Conservation (phyloP, 225 moss, liverwort and hornwort genomes). For the Polytrichum commune region DNA sequence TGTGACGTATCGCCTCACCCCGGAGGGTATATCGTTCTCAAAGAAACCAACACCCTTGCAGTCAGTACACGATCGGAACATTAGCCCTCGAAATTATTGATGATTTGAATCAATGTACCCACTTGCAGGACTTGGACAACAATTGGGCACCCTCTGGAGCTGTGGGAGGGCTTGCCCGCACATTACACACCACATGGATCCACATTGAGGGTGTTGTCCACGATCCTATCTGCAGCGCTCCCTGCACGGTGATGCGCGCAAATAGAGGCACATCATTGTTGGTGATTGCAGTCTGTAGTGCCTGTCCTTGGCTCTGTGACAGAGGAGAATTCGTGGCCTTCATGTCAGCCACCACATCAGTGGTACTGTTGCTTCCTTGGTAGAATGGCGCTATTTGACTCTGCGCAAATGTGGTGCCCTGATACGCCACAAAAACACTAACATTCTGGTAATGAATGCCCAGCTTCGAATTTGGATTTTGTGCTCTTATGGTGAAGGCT, state of each 20-base stretch:
- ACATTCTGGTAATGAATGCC: conserved; percentile 46
- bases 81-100: too few relatives aligned
- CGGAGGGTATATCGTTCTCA: too few relatives aligned
- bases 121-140: conserved; percentile 37
- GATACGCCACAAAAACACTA: conserved; percentile 22
- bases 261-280: conserved; percentile 30
- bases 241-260: conserved; percentile 22
- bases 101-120: conserved; percentile 20
- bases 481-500: conserved; percentile 34
- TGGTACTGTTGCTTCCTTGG: conserved; percentile 27
- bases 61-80: too few relatives aligned
- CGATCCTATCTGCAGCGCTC: conserved; percentile 27
- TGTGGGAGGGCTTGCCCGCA: conserved; percentile 34
- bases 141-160: conserved; percentile 42
- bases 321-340: conserved; percentile 36
- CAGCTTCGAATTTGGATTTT: conserved; percentile 45
- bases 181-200: conserved; percentile 29
- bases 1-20: too few relatives aligned
- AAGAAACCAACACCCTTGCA: too few relatives aligned
- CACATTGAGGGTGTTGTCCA: conserved; percentile 27
- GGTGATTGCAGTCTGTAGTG: conserved; percentile 32
- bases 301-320: conserved; percentile 31
- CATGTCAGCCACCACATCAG: conserved; percentile 19
- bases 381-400: conserved; percentile 24
- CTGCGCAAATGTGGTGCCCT: conserved; percentile 36